Evolutionary conservation across 352 stramenopile species (phyloP).

Genomic region (Phytophthora fragariaefolia): DNA sequence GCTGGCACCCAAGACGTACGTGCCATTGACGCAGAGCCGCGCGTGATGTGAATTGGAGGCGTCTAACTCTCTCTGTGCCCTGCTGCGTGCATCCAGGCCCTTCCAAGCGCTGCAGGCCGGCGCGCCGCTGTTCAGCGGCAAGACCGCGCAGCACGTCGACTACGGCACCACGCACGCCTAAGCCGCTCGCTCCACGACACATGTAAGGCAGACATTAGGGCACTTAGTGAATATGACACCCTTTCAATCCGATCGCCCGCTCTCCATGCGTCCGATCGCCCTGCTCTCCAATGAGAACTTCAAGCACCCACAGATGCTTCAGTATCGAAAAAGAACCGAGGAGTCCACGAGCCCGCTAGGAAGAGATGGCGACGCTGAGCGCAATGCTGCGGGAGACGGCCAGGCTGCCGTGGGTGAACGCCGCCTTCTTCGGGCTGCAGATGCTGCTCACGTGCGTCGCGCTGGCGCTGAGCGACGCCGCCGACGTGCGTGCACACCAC

Average conservation of each 20-base stretch:
- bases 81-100: conserved; percentile 14
- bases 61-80: conserved; percentile 9
- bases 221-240: conserved; percentile 22
- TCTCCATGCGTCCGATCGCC: not conserved
- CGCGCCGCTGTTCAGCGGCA: conserved; percentile 51
- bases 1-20: conserved; percentile 44
- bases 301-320: conserved; percentile 21
- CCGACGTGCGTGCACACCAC: conserved; percentile 33
- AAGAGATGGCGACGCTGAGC: conserved; percentile 19
- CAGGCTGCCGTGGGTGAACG: conserved; percentile 57
- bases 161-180: conserved; percentile 50
- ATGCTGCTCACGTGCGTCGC: conserved; percentile 53
- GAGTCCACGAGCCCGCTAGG: not conserved
- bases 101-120: conserved; percentile 35
- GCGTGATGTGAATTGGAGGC: not conserved
- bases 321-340: conserved; percentile 29
- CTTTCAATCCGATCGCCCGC: conserved; percentile 8
- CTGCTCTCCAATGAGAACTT: conserved; percentile 24
- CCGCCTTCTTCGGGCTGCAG: conserved; percentile 58
- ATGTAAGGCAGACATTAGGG: conserved; percentile 3
- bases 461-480: conserved; percentile 35
- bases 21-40: not conserved
- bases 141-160: conserved; percentile 39
- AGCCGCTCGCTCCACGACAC: not conserved
- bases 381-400: conserved; percentile 19